Evolutionary conservation across 164 flowering plant genomes (phyloP).

Genomic region (Vitis rotundifolia): DNA sequence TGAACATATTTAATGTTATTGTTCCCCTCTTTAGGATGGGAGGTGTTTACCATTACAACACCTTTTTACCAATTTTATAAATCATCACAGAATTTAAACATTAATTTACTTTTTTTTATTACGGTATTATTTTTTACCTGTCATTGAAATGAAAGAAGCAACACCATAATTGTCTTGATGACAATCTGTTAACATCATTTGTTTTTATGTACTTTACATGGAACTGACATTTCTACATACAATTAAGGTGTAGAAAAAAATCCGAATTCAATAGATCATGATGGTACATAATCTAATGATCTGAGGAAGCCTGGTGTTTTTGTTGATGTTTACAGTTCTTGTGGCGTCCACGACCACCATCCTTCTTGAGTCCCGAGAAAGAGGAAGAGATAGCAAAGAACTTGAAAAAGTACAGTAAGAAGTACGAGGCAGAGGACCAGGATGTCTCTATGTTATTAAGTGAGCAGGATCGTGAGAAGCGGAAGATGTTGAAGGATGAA

Average conservation of each 20-base stretch:
- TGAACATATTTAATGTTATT: too few relatives aligned
- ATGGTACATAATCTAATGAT: neutral
- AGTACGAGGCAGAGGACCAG: slow-evolving; percentile 94
- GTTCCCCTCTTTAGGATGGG: too few relatives aligned
- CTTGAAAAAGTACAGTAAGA: slow-evolving; percentile 91
- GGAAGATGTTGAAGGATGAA: slow-evolving; percentile 77
- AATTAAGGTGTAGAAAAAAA: too few relatives aligned
- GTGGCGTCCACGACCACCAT: slow-evolving; percentile 97
- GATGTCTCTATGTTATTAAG: slow-evolving; percentile 78
- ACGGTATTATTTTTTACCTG: neutral
- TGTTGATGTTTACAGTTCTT: slow-evolving; percentile 44
- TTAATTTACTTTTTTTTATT: too few relatives aligned
- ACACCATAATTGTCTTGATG: neutral
- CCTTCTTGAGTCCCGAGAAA: slow-evolving; percentile 73
- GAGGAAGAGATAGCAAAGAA: slow-evolving; percentile 96
- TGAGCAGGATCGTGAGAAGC: slow-evolving; percentile 91
- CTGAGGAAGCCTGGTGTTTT: neutral
- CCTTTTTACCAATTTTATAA: too few relatives aligned
- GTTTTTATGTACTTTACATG: too few relatives aligned
- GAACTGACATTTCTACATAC: too few relatives aligned
- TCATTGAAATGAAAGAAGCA: neutral
- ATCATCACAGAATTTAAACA: too few relatives aligned
- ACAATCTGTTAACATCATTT: neutral
- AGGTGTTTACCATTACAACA: too few relatives aligned
- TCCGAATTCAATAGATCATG: neutral